phyloP scores from a whole-genome alignment of 78 protist genomes.

The Guillardia theta region DNA sequence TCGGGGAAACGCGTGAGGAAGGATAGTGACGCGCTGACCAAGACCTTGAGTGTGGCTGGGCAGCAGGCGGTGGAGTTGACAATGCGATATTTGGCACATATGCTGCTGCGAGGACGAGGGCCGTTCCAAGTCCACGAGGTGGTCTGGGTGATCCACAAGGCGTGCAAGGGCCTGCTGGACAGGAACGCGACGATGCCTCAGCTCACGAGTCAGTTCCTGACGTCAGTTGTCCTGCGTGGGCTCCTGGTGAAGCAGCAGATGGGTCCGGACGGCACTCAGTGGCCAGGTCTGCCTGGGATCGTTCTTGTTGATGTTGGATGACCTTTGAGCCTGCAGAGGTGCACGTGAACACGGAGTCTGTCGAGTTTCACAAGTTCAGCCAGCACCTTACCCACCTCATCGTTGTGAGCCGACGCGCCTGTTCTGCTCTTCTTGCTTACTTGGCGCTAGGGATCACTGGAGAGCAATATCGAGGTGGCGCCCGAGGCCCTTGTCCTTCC shows the following conservation, averaged over 20 bases:
- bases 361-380: background rate
- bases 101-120: background rate
- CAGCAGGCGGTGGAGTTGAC: conserved; percentile 29
- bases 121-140: conserved; percentile 20
- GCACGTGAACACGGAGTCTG: background rate
- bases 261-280: background rate
- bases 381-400: background rate
- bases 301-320: background rate
- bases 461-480: background rate
- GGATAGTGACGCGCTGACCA: background rate
- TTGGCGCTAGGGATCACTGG: too few relatives aligned
- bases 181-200: too few relatives aligned
- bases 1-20: background rate
- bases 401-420: background rate
- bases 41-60: background rate
- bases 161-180: background rate
- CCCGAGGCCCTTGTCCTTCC: conserved; percentile 21
- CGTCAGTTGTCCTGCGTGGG: conserved; percentile 9
- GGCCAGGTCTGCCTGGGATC: background rate
- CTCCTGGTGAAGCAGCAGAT: conserved; percentile 31
- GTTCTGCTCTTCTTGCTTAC: too few relatives aligned
- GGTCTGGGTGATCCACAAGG: background rate
- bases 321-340: background rate
- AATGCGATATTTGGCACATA: background rate
- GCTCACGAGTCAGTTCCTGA: background rate